Evolutionary conservation across 331 rosid genomes (phyloP).

Genomic region (Malus hybrid): DNA sequence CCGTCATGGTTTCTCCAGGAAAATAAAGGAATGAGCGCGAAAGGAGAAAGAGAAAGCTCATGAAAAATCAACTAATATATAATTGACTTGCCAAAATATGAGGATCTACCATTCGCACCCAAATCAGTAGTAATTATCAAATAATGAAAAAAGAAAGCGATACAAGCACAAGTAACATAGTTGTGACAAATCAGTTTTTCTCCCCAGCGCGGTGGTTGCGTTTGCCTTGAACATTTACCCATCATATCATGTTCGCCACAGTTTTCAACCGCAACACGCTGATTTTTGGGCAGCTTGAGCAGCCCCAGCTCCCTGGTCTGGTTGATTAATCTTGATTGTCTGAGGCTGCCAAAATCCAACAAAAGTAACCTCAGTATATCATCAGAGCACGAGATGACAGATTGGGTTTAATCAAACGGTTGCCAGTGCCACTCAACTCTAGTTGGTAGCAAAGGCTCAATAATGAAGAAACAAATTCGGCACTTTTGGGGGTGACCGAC

Average conservation of each 20-base stretch:
- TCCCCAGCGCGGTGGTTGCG: slow-evolving; percentile 22
- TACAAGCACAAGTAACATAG: slow-evolving; percentile 44
- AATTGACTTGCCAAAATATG: slow-evolving; percentile 31
- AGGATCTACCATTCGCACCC: slow-evolving; percentile 60
- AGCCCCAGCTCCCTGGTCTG: slow-evolving; percentile 69
- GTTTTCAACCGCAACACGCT: slow-evolving; percentile 70
- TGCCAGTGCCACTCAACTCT: not conserved
- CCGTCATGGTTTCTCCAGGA: not conserved
- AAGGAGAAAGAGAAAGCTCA: not conserved
- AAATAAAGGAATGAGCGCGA: not conserved
- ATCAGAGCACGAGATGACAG: not conserved
- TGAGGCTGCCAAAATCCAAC: slow-evolving; percentile 62
- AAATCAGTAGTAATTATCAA: slow-evolving; percentile 34
- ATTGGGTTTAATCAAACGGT: not conserved
- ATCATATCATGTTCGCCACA: slow-evolving; percentile 9
- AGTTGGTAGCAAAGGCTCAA: not conserved
- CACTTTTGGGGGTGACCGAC: not conserved
- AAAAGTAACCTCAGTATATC: slow-evolving; percentile 1
- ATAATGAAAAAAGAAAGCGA: slow-evolving; percentile 27
- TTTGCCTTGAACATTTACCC: slow-evolving; percentile 25
- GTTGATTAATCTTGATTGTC: slow-evolving; percentile 78
- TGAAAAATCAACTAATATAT: slow-evolving; percentile 30
- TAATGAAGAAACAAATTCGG: no score
- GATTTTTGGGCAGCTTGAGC: slow-evolving; percentile 65
- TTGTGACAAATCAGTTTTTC: slow-evolving; percentile 48